Base-by-base conservation (phyloP, 106 monocot species). In the Dendrobium catenatum region DNA sequence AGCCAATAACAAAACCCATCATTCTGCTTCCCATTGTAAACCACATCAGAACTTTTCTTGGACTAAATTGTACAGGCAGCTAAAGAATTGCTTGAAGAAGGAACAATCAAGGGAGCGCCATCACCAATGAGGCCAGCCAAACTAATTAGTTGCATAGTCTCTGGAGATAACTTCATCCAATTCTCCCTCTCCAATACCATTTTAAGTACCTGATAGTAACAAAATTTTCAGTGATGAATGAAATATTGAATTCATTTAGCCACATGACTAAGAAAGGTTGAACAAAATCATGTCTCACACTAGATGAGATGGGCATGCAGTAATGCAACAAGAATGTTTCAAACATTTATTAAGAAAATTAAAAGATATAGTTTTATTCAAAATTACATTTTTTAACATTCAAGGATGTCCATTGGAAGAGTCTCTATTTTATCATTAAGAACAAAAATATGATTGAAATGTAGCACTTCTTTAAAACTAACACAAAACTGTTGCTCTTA, bases 1-100 rank as follows among this genome's bases (percentile, higher is more conserved):
- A 92, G 83, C 94, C 94, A 98, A 88, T 64, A 78, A 58, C 83
- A 79, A 91, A 98, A 98, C 61, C 97, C 97, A 85, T 84, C 86
- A 56, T 87, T 97, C 46, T 82, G 80, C 89, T 98, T 83, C 94
- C 97, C 80, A n/a, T n/a, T n/a, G n/a, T n/a, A n/a, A n/a, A n/a
- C n/a, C n/a, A n/a, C n/a, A n/a, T n/a, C n/a, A n/a, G n/a, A n/a
- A n/a, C n/a, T n/a, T n/a, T n/a, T n/a, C n/a, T n/a, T n/a, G n/a
- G n/a, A n/a, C n/a, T n/a, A n/a, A n/a, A n/a, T n/a, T n/a, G n/a
- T n/a, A n/a, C n/a, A n/a, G n/a, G n/a, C n/a, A n/a, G n/a, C n/a
- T n/a, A n/a, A n/a, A n/a, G n/a, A n/a, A n/a, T n/a, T n/a, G n/a
- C n/a, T n/a, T n/a, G n/a, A n/a, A n/a, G n/a, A n/a, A n/a, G n/a